Evolutionary conservation across 805 yeast species (phyloP).

Genomic region (Novakomyces olei): DNA sequence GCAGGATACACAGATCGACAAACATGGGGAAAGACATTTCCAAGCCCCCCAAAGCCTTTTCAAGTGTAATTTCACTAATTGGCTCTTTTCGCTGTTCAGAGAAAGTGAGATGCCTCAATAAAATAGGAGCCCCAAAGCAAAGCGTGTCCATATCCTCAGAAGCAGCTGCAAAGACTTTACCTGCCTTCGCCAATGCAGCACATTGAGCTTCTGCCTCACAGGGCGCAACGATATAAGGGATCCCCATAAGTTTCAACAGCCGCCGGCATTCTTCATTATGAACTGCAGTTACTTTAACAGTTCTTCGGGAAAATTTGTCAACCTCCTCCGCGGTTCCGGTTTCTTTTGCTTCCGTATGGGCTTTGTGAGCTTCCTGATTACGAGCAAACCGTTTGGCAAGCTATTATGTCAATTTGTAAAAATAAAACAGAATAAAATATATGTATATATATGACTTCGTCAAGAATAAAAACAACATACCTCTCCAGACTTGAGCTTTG

Average conservation of each 20-base stretch:
- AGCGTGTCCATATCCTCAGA: conserved; percentile 98
- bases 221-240: conserved; percentile 83
- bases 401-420: no score
- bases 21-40: conserved; percentile 33
- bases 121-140: conserved; percentile 67
- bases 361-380: conserved; percentile 63
- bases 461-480: no score
- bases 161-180: conserved; percentile 84
- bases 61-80: conserved; percentile 56
- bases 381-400: conserved; percentile 62
- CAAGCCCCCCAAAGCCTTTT: conserved; percentile 49
- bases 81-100: conserved; percentile 88
- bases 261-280: conserved; percentile 88
- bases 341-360: conserved; percentile 53
- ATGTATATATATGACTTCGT: no score
- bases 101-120: conserved; percentile 76
- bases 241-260: conserved; percentile 71
- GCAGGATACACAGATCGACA: conserved; percentile 71
- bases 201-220: conserved; percentile 99
- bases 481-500: conserved; percentile 80
- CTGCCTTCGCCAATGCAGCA: conserved; percentile 72
- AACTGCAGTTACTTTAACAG: conserved; percentile 68
- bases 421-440: no score
- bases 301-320: conserved; percentile 57
- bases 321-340: conserved; percentile 60